These are phyloP conservation scores for Hirschfeldia incana DNA, from an alignment of 345 rosid species.

Conservation along the genomic window DNA sequence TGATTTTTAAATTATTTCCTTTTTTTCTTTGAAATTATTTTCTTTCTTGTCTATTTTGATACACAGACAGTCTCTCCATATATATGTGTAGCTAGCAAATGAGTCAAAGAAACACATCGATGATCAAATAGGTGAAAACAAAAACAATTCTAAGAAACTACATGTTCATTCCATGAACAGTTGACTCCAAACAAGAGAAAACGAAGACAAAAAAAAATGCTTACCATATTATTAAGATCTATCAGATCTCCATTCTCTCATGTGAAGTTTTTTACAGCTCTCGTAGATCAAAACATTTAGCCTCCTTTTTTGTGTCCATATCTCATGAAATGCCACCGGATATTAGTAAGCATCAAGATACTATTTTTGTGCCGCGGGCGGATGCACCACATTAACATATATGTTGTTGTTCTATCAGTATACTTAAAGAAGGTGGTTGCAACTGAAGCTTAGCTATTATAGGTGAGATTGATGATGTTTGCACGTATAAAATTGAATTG, in stretches of 20 bases:
- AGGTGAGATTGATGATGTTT: neutral
- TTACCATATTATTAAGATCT: constrained; percentile 19
- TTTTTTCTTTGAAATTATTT: constrained; percentile 3
- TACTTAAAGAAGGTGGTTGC: constrained; percentile 7
- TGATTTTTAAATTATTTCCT: too few species aligned
- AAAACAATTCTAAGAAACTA: constrained; percentile 22
- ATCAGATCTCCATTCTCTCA: constrained; percentile 2
- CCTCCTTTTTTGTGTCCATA: constrained; percentile 19
- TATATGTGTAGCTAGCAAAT: constrained; percentile 10
- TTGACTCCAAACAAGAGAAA: constrained; percentile 21
- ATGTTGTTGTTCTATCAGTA: constrained; percentile 11
- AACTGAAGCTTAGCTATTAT: neutral
- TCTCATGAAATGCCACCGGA: constrained; percentile 28
- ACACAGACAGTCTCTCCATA: constrained; percentile 26
- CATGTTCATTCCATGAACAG: constrained; percentile 33
- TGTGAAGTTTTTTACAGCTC: neutral
- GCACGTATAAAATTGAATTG: neutral
- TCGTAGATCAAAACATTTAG: neutral
- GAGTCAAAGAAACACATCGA: constrained; percentile 23
- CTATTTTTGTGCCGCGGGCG: constrained; percentile 76
- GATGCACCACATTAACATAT: constrained; percentile 47
- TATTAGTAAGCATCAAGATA: constrained; percentile 29
- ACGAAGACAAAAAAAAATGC: constrained; percentile 12
- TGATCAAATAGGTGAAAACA: constrained; percentile 25
- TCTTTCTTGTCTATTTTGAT: constrained; percentile 22